Conservation (phyloP, 768 basidiomycete species). For the Suillus occidentalis region DNA sequence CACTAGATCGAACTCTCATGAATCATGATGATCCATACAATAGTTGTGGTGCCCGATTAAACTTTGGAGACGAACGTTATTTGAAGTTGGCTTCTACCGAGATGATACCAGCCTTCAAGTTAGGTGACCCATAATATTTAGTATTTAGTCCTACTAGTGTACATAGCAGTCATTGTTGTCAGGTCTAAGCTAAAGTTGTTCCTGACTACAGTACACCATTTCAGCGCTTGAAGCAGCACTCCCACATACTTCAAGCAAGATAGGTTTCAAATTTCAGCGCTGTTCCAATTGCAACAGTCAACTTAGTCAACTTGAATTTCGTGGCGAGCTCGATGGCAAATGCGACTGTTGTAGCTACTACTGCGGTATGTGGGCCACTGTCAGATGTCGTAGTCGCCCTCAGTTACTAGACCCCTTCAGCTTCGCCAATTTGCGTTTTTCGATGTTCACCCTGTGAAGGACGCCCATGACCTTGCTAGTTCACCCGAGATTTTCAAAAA, state of each 20-base stretch:
- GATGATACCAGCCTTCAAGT: background rate
- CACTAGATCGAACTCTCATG: no score
- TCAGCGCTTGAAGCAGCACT: background rate
- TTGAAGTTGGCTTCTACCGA: no score
- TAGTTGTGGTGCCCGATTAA: no score
- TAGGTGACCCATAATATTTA: background rate
- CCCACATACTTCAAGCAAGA: background rate
- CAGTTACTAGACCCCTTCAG: constrained; percentile 38
- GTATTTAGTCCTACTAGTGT: background rate
- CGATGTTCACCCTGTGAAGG: constrained; percentile 72
- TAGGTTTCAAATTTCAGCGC: background rate
- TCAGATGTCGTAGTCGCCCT: background rate
- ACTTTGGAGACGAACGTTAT: no score
- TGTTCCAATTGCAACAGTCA: background rate
- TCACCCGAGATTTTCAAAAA: constrained; percentile 79
- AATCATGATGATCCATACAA: no score
- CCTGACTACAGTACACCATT: background rate
- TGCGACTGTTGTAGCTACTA: constrained; percentile 1
- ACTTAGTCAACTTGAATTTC: background rate
- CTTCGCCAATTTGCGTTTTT: constrained; percentile 94
- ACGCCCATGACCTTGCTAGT: constrained; percentile 71
- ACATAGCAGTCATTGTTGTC: background rate
- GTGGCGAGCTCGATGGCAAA: background rate
- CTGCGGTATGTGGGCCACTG: constrained; percentile 18
- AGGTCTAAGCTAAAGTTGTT: background rate